Evolutionary conservation across 1,284 basidiomycete species (phyloP).

Genomic region (Cutaneotrichosporon sp.): DNA sequence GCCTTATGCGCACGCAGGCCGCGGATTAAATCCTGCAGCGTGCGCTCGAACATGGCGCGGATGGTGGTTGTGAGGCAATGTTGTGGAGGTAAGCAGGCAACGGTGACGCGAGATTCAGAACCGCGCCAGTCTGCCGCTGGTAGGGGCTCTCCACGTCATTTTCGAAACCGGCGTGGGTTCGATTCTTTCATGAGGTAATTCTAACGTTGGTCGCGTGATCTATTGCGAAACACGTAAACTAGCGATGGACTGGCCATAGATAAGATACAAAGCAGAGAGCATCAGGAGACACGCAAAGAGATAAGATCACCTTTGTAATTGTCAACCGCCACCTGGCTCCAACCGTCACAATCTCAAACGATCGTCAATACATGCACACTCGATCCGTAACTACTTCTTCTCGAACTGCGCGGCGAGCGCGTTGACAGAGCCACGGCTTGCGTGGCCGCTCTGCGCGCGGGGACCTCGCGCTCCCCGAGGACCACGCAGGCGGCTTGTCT

Average conservation of each 20-base stretch:
- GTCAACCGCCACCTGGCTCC: neutral
- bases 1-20: constrained; percentile 66
- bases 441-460: constrained; percentile 32
- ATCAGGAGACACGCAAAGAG: neutral
- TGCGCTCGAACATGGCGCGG: constrained; percentile 80
- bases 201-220: too few species aligned
- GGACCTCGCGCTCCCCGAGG: constrained; percentile 47
- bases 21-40: constrained; percentile 85
- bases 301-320: neutral
- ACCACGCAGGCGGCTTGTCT: constrained; percentile 52
- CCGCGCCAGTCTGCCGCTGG: neutral
- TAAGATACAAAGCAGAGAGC: neutral
- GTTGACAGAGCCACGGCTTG: constrained; percentile 31
- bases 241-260: too few species aligned
- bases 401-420: constrained; percentile 39
- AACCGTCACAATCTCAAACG: neutral
- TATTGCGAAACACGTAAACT: too few species aligned
- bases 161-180: neutral
- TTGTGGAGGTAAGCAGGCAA: neutral
- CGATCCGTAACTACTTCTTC: constrained; percentile 14
- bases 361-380: constrained; percentile 4
- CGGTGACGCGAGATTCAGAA: neutral
- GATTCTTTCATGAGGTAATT: neutral
- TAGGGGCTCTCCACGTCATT: neutral
- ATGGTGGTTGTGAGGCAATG: neutral